phyloP scores from a whole-genome alignment of 2,329 filamentous ascomycete species.

The Talaromyces sp. region DNA sequence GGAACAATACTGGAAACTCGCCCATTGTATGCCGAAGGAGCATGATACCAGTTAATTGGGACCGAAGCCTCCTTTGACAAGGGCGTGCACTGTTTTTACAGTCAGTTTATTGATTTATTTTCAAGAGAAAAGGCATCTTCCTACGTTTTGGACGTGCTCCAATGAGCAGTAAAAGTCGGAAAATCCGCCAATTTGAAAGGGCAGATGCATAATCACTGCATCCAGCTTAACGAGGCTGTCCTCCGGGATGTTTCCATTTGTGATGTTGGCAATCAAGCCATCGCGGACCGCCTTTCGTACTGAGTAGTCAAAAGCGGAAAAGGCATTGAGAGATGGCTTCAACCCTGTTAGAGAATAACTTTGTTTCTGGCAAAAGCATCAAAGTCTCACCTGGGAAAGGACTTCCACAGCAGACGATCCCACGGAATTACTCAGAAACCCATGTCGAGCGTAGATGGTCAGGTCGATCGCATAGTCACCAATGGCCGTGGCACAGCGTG shows the following conservation, averaged over 20 bases:
- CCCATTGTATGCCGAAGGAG: conserved; percentile 49
- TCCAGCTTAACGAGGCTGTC: conserved; percentile 25
- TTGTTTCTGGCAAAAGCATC: background rate
- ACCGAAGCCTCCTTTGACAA: conserved; percentile 19
- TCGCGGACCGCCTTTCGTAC: conserved; percentile 35
- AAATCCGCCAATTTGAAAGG: conserved; percentile 52
- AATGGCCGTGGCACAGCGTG: conserved; percentile 48
- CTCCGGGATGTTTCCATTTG: conserved; percentile 14
- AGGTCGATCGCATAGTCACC: conserved; percentile 51
- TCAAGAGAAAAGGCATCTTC: conserved; percentile 21
- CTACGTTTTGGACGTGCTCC: conserved; percentile 50
- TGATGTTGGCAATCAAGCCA: conserved; percentile 25
- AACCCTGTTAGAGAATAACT: conserved; percentile 12
- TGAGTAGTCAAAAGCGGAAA: conserved; percentile 42
- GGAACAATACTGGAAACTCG: conserved; percentile 50
- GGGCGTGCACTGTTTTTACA: conserved; percentile 28
- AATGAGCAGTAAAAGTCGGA: conserved; percentile 54
- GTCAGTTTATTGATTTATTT: background rate
- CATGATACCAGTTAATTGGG: conserved; percentile 38
- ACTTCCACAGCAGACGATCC: background rate
- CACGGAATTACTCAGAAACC: background rate
- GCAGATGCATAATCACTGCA: conserved; percentile 48
- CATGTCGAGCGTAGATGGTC: conserved; percentile 26
- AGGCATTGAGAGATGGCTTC: conserved; percentile 42
- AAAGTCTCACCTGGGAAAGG: background rate